Percentiles rank a stretch among this genome's conserved stretches.
Conservation (phyloP, 495 filamentous ascomycete species). For the Hypoxylon intermedium region DNA sequence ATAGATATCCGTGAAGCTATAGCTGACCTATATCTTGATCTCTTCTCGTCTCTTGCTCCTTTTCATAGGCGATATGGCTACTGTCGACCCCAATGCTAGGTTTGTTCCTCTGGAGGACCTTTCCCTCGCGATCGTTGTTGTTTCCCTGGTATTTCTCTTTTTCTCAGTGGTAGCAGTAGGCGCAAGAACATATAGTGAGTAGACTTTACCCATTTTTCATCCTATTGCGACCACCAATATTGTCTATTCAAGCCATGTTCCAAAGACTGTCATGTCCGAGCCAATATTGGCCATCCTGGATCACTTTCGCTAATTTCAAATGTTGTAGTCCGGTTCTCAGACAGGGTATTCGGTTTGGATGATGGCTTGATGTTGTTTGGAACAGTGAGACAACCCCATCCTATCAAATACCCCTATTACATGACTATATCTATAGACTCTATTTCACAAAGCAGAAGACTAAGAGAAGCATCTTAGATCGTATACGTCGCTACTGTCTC, state of each 20-base stretch:
- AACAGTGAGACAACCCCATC: slow-evolving; percentile 1
- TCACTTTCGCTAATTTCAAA: background rate
- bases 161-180: background rate
- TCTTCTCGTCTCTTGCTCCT: background rate
- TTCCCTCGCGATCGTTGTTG: background rate
- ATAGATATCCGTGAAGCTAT: background rate
- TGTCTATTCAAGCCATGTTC: background rate
- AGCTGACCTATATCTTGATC: background rate
- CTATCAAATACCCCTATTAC: no score
- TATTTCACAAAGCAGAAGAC: background rate
- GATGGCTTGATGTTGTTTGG: slow-evolving; percentile 2
- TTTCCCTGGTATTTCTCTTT: slow-evolving; percentile 3
- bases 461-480: background rate
- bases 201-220: background rate
- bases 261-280: background rate
- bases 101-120: background rate
- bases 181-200: slow-evolving; percentile 3
- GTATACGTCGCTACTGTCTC: background rate
- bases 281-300: background rate
- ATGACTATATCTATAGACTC: no score
- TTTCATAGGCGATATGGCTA: background rate
- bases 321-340: background rate
- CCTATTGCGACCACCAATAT: no score
- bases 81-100: slow-evolving; percentile 1
- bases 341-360: background rate